A percentile compares a stretch with the other conserved stretches of the same genome.
phyloP scores from a whole-genome alignment of 805 yeast species.

The Candida easanensis region DNA sequence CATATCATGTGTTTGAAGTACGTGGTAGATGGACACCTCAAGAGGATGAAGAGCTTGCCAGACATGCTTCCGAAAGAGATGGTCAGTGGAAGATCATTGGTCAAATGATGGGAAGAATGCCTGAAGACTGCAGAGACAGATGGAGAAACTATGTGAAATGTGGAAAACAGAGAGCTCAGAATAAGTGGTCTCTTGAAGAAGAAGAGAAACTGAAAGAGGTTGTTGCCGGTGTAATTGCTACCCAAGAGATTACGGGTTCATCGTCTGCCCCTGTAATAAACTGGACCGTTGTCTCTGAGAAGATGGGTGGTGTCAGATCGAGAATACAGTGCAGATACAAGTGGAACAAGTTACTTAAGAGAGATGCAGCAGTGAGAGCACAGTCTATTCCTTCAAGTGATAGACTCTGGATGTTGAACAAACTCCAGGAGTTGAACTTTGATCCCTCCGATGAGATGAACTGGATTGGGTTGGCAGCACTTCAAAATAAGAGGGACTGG shows the following conservation, averaged over 20 bases:
- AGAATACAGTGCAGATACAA: constrained; percentile 94
- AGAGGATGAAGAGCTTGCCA: constrained; percentile 69
- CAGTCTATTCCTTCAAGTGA: constrained; percentile 45
- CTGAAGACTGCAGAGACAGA: constrained; percentile 95
- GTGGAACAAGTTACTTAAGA: constrained; percentile 79
- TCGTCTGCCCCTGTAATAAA: constrained; percentile 49
- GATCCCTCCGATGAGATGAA: constrained; percentile 43
- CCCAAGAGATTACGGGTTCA: constrained; percentile 21
- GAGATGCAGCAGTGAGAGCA: constrained; percentile 48
- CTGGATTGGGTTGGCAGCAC: constrained; percentile 53
- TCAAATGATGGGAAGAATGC: constrained; percentile 81
- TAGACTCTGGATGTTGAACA: constrained; percentile 46
- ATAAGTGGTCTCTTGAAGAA: constrained; percentile 78
- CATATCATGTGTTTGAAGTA: constrained; percentile 81
- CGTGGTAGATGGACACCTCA: constrained; percentile 89
- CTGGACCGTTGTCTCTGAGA: constrained; percentile 90
- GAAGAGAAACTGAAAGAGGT: constrained; percentile 60
- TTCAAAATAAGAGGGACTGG: constrained; percentile 48
- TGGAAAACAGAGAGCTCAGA: constrained; percentile 69
- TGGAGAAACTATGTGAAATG: constrained; percentile 96
- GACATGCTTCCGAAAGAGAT: constrained; percentile 60
- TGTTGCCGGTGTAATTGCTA: constrained; percentile 46
- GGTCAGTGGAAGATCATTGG: constrained; percentile 93
- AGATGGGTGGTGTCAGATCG: constrained; percentile 84
- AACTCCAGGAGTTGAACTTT: constrained; percentile 42